Conservation (phyloP, 1,284 basidiomycete genomes). For the Earliella scabrosa region DNA sequence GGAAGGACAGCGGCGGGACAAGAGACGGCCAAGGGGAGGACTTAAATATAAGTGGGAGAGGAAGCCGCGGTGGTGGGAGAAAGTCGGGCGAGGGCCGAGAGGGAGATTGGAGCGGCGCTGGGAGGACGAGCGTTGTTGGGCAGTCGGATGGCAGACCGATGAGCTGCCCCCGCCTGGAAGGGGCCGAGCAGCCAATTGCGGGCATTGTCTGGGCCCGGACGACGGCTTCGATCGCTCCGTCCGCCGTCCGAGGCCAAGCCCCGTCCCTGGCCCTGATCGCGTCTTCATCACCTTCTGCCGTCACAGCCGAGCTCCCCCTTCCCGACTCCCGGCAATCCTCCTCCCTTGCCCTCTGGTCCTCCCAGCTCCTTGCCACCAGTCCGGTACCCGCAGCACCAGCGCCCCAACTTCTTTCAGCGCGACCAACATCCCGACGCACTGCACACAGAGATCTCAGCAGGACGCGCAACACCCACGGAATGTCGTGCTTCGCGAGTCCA, state of each 20-base stretch:
- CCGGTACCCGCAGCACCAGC: too few species aligned
- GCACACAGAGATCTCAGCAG: too few species aligned
- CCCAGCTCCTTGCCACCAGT: too few species aligned
- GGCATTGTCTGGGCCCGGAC: background rate
- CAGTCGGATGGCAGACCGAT: too few species aligned
- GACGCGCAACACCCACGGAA: background rate
- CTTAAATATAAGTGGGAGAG: slow-evolving; percentile 17
- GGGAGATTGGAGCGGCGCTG: background rate
- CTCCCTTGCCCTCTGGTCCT: too few species aligned
- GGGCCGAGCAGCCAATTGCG: too few species aligned
- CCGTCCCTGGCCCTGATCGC: background rate
- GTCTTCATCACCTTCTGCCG: too few species aligned
- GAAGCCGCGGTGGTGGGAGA: background rate
- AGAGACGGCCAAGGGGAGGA: slow-evolving; percentile 1
- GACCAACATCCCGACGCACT: too few species aligned
- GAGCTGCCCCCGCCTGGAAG: too few species aligned
- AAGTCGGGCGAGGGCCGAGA: background rate
- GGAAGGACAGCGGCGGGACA: slow-evolving; percentile 2
- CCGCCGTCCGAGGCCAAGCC: background rate
- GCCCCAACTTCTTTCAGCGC: too few species aligned
- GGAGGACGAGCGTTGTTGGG: background rate
- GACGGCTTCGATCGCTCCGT: background rate
- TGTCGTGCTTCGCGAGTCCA: background rate
- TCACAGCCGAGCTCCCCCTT: background rate
- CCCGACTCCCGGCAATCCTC: too few species aligned